Percentiles rank a stretch among this genome's conserved stretches.
phyloP scores from a whole-genome alignment of 805 yeast species.

The Peterozyma toletana region DNA sequence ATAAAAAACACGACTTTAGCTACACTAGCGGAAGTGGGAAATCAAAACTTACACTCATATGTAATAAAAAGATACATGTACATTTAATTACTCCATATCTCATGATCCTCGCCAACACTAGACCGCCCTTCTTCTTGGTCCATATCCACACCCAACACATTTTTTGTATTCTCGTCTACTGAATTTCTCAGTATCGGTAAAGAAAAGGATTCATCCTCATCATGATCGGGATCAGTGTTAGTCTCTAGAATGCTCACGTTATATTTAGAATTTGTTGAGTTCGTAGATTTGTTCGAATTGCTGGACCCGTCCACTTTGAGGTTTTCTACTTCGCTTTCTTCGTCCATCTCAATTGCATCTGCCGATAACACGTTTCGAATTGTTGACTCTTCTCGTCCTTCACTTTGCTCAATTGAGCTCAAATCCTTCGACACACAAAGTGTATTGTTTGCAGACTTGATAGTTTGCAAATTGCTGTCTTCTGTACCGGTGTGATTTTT shows the following conservation, averaged over 20 bases:
- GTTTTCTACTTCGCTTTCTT: neutral
- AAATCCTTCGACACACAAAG: neutral
- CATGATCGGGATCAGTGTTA: conserved; percentile 1
- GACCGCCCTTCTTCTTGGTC: no score
- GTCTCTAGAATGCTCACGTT: neutral
- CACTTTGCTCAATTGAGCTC: neutral
- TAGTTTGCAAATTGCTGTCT: neutral
- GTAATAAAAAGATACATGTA: no score
- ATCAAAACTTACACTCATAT: no score
- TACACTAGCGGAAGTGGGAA: no score
- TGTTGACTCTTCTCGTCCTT: neutral
- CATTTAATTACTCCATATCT: no score
- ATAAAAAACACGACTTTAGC: no score
- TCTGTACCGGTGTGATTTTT: neutral
- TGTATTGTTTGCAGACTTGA: neutral
- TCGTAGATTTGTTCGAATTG: neutral
- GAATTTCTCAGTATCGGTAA: conserved; percentile 23
- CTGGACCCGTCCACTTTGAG: neutral
- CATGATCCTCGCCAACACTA: no score
- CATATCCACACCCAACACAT: no score
- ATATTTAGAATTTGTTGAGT: neutral
- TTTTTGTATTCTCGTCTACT: neutral
- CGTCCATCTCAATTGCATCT: conserved; percentile 13
- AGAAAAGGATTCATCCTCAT: conserved; percentile 42
- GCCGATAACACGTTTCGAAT: neutral